Evolutionary conservation across 1,284 basidiomycete species (phyloP).

Genomic region (Coniferiporia sulphurascens): DNA sequence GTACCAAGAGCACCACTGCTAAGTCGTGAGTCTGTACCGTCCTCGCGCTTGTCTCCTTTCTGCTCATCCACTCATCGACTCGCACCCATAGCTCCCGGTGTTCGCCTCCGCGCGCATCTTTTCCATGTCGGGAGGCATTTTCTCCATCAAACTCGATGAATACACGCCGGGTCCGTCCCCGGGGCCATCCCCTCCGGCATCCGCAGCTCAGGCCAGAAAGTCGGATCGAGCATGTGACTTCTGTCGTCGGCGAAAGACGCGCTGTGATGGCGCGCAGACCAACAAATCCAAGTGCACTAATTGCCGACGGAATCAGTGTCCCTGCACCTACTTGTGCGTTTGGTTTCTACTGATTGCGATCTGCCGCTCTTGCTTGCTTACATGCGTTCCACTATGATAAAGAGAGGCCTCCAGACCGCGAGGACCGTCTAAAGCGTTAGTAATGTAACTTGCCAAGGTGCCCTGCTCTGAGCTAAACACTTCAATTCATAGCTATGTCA

Average conservation of each 20-base stretch:
- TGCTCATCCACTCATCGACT: background rate
- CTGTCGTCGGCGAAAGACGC: constrained; percentile 62
- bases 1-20: background rate
- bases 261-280: constrained; percentile 64
- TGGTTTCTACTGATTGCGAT: constrained; percentile 10
- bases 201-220: constrained; percentile 40
- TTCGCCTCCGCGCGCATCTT: background rate
- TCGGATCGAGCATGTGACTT: constrained; percentile 69
- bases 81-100: too few relatives aligned
- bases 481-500: constrained; percentile 56
- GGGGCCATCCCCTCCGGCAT: constrained; percentile 16
- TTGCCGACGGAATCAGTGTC: constrained; percentile 57
- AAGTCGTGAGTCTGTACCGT: background rate
- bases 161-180: constrained; percentile 16
- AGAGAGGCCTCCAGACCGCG: constrained; percentile 77
- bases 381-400: constrained; percentile 11
- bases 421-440: constrained; percentile 80
- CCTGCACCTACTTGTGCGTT: constrained; percentile 71
- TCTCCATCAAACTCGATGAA: constrained; percentile 16
- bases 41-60: background rate
- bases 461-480: constrained; percentile 13
- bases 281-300: constrained; percentile 63
- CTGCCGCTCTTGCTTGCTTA: background rate
- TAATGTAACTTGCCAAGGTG: constrained; percentile 19
- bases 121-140: background rate